Evolutionary conservation across 805 yeast species (phyloP).

Genomic region (Cyberlindnera misumaiensis): DNA sequence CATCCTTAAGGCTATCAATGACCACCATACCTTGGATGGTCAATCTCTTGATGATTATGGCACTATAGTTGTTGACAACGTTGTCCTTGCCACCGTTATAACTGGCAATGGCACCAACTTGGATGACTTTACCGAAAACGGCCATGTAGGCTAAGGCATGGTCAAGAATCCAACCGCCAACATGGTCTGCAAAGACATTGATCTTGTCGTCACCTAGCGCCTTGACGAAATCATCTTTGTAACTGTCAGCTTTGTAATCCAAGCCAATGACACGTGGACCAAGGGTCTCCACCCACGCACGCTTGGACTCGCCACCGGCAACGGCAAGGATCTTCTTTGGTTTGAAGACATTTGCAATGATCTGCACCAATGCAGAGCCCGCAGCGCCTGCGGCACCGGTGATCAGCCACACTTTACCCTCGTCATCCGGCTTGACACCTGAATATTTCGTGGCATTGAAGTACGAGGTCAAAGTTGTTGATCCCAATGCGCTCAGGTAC

Average conservation of each 20-base stretch:
- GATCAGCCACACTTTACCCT: constrained; percentile 41
- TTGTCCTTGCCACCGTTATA: constrained; percentile 36
- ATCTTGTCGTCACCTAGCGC: constrained; percentile 42
- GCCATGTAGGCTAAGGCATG: constrained; percentile 31
- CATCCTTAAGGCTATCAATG: constrained; percentile 33
- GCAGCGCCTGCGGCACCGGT: constrained; percentile 74
- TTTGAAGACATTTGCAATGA: constrained; percentile 45
- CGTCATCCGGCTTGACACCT: constrained; percentile 33
- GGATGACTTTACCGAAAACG: constrained; percentile 39
- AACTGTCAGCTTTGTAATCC: constrained; percentile 43
- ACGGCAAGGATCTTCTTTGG: constrained; percentile 54
- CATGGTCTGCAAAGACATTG: constrained; percentile 54
- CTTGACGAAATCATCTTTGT: constrained; percentile 28
- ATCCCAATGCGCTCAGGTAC: constrained; percentile 44
- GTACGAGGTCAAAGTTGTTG: constrained; percentile 58
- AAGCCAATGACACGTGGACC: constrained; percentile 46
- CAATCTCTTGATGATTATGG: constrained; percentile 44
- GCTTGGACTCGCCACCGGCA: constrained; percentile 54
- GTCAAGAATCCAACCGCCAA: constrained; percentile 55
- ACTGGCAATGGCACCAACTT: constrained; percentile 60
- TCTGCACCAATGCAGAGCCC: constrained; percentile 52
- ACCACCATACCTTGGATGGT: constrained; percentile 48
- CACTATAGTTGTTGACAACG: constrained; percentile 32
- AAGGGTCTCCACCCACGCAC: constrained; percentile 44
- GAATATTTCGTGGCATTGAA: constrained; percentile 46